Conservation (phyloP, 1,284 basidiomycete genomes). For the Cutaneotrichosporon cutaneum region DNA sequence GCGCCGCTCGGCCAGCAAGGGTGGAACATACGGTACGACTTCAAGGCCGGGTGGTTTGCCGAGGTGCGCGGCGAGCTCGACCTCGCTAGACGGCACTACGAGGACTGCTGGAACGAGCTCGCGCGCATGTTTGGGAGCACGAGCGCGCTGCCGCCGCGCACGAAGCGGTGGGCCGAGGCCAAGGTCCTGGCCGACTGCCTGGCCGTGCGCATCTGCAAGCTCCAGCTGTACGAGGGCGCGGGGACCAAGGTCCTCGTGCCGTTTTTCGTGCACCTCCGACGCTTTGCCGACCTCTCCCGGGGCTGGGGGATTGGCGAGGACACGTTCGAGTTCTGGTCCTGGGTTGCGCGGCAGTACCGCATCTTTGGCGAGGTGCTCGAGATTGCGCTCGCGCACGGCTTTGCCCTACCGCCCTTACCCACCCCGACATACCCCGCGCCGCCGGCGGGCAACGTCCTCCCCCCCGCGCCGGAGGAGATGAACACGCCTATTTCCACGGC, state of each 20-base stretch:
- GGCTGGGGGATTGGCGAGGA: constrained; percentile 97
- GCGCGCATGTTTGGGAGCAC: constrained; percentile 84
- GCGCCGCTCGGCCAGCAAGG: constrained; percentile 59
- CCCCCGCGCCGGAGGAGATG: constrained; percentile 38
- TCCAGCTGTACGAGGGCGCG: constrained; percentile 85
- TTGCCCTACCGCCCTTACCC: constrained; percentile 16
- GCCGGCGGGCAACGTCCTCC: constrained; percentile 10
- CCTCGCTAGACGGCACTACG: constrained; percentile 86
- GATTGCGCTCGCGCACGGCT: constrained; percentile 67
- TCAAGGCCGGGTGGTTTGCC: constrained; percentile 93
- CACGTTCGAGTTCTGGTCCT: constrained; percentile 96
- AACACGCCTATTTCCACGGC: constrained; percentile 44
- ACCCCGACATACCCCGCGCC: constrained; percentile 21
- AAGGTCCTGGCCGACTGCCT: constrained; percentile 93
- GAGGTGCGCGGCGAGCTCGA: constrained; percentile 90
- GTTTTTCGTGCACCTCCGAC: constrained; percentile 76
- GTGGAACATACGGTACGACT: constrained; percentile 95
- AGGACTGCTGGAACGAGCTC: constrained; percentile 80
- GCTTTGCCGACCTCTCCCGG: constrained; percentile 81
- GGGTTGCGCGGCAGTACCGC: constrained; percentile 91
- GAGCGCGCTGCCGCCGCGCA: constrained; percentile 79
- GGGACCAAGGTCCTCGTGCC: constrained; percentile 72
- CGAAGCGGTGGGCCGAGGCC: constrained; percentile 97
- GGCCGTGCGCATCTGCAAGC: constrained; percentile 78
- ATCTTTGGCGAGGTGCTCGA: constrained; percentile 84